These are phyloP conservation scores for Coniella lustricola DNA, from an alignment of 2,329 filamentous ascomycete species.

Conservation along the genomic window DNA sequence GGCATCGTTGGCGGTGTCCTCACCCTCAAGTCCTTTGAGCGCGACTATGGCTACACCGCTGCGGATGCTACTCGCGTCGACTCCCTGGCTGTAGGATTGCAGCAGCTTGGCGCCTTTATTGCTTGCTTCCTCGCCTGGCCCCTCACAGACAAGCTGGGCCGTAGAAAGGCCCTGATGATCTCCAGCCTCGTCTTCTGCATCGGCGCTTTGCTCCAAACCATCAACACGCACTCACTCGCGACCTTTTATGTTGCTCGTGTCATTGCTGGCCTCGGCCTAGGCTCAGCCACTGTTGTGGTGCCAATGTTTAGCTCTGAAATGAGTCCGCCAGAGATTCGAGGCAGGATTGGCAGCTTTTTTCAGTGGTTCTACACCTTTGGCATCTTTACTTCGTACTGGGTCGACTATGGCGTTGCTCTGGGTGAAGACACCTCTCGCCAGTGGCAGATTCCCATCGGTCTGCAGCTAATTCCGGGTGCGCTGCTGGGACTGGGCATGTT, in stretches of 20 bases:
- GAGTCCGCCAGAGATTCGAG: constrained; percentile 39
- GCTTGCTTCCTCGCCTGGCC: constrained; percentile 28
- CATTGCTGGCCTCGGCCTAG: constrained; percentile 26
- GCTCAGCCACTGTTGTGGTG: constrained; percentile 28
- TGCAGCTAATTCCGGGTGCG: constrained; percentile 41
- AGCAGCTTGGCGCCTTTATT: constrained; percentile 27
- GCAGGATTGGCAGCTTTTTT: constrained; percentile 35
- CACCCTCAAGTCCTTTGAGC: constrained; percentile 23
- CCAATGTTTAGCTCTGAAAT: constrained; percentile 39
- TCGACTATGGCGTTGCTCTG: constrained; percentile 37
- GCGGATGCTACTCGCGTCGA: constrained; percentile 21
- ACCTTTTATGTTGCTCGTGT: constrained; percentile 28
- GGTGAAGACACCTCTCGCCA: constrained; percentile 30
- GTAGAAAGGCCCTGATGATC: constrained; percentile 27
- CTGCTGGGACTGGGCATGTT: constrained; percentile 42
- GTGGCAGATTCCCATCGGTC: constrained; percentile 50
- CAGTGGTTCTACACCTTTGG: constrained; percentile 36
- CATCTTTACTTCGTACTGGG: constrained; percentile 29
- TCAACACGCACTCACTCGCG: constrained; percentile 32
- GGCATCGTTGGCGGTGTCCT: constrained; percentile 30
- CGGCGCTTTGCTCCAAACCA: constrained; percentile 35
- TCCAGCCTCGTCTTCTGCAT: constrained; percentile 36
- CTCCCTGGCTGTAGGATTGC: constrained; percentile 26
- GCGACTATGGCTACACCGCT: constrained; percentile 23
- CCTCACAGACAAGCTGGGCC: constrained; percentile 24